Evolutionary conservation across 2,329 filamentous ascomycete genomes (phyloP).

Genomic region (Microdochium trichocladiopsis): DNA sequence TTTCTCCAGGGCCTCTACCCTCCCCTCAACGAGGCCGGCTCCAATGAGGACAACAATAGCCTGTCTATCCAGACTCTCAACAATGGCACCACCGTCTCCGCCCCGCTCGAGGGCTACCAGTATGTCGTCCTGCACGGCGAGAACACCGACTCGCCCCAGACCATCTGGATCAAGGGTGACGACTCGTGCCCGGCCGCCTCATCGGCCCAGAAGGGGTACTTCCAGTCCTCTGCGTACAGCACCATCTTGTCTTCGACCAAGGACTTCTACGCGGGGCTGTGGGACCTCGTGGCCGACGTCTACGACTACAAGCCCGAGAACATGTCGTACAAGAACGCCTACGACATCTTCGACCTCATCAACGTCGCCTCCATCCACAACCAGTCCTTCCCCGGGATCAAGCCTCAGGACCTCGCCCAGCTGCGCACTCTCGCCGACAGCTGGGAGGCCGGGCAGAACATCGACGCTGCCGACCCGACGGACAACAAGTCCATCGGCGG

Average conservation of each 20-base stretch:
- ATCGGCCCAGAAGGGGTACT: conserved; percentile 47
- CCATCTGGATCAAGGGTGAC: conserved; percentile 50
- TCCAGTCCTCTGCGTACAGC: conserved; percentile 38
- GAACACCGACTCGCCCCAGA: conserved; percentile 44
- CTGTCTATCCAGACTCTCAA: conserved; percentile 54
- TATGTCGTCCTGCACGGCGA: conserved; percentile 68
- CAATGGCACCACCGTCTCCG: conserved; percentile 59
- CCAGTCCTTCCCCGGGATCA: conserved; percentile 43
- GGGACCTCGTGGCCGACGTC: conserved; percentile 48
- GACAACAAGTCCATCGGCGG: conserved; percentile 46
- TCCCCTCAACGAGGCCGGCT: not conserved
- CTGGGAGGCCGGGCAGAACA: conserved; percentile 79
- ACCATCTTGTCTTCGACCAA: conserved; percentile 40
- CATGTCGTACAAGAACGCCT: conserved; percentile 52
- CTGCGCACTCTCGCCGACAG: conserved; percentile 68
- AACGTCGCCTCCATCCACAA: conserved; percentile 57
- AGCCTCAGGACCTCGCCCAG: conserved; percentile 41
- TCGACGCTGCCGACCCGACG: conserved; percentile 64
- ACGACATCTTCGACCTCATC: conserved; percentile 55
- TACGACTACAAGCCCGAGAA: conserved; percentile 36
- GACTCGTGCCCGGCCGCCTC: conserved; percentile 49
- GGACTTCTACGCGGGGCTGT: conserved; percentile 49
- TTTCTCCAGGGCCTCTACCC: conserved; percentile 88
- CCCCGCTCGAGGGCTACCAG: conserved; percentile 76
- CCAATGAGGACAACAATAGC: conserved; percentile 47